Percentiles rank a stretch among this genome's conserved stretches.
Evolutionary conservation across 441 rosid genomes (phyloP).

Genomic region (Dalechampia spathulata): DNA sequence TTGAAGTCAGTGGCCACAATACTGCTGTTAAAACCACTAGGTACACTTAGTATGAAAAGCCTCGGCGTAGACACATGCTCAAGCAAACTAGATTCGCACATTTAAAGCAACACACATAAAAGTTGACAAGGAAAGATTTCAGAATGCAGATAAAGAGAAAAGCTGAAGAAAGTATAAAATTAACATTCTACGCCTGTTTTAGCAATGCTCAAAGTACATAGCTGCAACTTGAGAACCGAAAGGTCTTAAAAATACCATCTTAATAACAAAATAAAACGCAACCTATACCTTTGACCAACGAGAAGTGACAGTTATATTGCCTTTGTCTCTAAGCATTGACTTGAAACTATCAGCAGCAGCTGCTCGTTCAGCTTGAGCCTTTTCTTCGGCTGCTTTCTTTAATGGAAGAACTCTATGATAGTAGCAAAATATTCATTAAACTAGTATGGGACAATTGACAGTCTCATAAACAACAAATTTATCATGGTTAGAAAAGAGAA

Average conservation of each 20-base stretch:
- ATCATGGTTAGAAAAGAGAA: conserved; percentile 20
- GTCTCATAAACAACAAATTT: neutral
- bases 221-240: no score
- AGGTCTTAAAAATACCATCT: neutral
- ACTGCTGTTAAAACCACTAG: neutral
- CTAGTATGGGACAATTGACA: neutral
- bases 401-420: conserved; percentile 59
- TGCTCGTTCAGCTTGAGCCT: conserved; percentile 65
- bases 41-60: neutral
- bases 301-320: conserved; percentile 55
- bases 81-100: neutral
- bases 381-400: conserved; percentile 73
- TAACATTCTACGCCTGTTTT: neutral
- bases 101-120: neutral
- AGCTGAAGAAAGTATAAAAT: neutral
- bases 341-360: conserved; percentile 71
- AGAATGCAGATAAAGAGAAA: neutral
- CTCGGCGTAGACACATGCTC: neutral
- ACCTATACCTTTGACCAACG: conserved; percentile 90
- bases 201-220: no score
- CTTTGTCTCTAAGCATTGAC: conserved; percentile 73
- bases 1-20: neutral
- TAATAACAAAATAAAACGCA: neutral
- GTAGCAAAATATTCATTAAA: conserved; percentile 14
- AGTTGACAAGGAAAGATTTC: neutral